phyloP scores from a whole-genome alignment of 495 filamentous ascomycete species.

The Xylaria venustula region DNA sequence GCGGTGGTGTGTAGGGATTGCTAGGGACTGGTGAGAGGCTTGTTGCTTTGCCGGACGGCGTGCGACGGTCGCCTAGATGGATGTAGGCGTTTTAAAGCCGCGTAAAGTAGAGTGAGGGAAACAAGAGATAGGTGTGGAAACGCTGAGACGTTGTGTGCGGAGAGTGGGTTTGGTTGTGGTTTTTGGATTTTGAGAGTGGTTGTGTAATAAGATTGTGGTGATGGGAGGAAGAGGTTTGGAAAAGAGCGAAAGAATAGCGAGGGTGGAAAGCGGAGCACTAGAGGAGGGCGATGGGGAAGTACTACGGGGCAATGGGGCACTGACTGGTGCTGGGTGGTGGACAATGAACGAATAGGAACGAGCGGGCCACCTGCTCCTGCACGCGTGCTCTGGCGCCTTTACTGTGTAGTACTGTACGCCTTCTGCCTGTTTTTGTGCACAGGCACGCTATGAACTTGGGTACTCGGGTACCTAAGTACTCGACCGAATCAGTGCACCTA shows the following conservation, averaged over 20 bases:
- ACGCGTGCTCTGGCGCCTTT: too few species aligned
- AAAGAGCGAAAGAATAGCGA: neutral
- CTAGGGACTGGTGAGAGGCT: neutral
- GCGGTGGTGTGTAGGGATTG: neutral
- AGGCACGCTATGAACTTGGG: too few species aligned
- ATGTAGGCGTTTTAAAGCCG: neutral
- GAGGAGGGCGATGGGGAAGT: neutral
- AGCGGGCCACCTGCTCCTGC: slow-evolving; percentile 5
- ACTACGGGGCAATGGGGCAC: neutral
- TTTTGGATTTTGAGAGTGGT: neutral
- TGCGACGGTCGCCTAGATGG: neutral
- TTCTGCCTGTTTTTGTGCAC: neutral
- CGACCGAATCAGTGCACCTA: too few species aligned
- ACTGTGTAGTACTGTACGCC: too few species aligned
- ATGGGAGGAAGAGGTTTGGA: slow-evolving; percentile 11
- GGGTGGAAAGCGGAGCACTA: slow-evolving; percentile 14
- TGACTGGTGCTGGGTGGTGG: neutral
- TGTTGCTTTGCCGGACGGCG: too few species aligned
- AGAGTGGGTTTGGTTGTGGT: neutral
- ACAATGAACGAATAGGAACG: slow-evolving; percentile 15
- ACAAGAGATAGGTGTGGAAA: slow-evolving; percentile 1
- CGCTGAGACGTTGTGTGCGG: slow-evolving; percentile 6
- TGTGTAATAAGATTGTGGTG: slow-evolving; percentile 17
- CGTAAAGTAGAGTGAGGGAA: neutral
- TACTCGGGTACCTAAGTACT: too few species aligned